Base-by-base conservation (phyloP, 768 basidiomycete species). In the Suillus subaureus region DNA sequence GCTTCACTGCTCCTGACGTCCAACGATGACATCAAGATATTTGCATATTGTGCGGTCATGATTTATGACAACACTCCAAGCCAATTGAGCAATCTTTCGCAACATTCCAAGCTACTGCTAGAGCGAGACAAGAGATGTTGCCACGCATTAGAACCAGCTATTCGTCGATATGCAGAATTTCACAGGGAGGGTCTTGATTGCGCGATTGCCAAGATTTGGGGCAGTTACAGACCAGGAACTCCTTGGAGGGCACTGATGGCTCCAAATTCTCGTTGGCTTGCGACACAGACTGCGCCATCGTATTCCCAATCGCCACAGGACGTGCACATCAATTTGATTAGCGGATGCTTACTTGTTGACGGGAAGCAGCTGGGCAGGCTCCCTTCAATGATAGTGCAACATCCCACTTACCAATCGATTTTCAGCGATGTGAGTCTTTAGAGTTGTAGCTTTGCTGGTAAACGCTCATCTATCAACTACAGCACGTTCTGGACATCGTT, bases 91-190 rank as follows among this genome's bases (percentile, higher is more conserved):
- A 2, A 6, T 23, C 63, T 72, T 0, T 6, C 70, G 2, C 2
- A 35, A 8, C 61, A 62, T 61, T 72, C 68, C 0, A 66, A 54
- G 16, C 37, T 69, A 18, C 69, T 78, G 35, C 65, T 76, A n/a
- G 71, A 74, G 26, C 72, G 79, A 12, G 73, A 81, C 60, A 63
- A 70, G 23, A 72, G 77, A 21, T 62, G 78, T 42, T 71, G 79
- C 9, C 64, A 74, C 26, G 58, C 33, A 8, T 43, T 81, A 6
- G 70, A 75, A 64, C 37, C 47, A 11, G 15, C 62, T 9, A 12
- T 74, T 11, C 43, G 52, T 1, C 42, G 57, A 23, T 18, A 60
- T 28, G 66, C 69, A 2, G 67, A 61, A n/a, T 4, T 11, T 6
- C 13, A 35, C 0, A 39, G 67, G 40, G n/a, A 28, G 39, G 75